Percentiles rank a stretch among this genome's conserved stretches.
phyloP scores from a whole-genome alignment of 805 yeast species.

The Saturnispora besseyi region DNA sequence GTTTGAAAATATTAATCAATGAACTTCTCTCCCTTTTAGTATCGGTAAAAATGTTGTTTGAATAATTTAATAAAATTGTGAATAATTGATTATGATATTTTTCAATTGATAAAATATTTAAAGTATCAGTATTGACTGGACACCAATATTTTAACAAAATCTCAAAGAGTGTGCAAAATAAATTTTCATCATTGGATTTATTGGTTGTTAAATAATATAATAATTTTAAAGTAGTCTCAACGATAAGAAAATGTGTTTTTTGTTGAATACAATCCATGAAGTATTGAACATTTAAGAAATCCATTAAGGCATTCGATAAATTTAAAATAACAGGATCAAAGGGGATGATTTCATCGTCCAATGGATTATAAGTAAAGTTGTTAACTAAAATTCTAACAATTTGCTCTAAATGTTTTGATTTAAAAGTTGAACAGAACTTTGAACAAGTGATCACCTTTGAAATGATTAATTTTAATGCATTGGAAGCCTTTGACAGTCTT shows the following conservation, averaged over 20 bases:
- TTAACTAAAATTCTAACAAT: slow-evolving; percentile 16
- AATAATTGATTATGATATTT: slow-evolving; percentile 10
- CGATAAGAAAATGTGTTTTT: slow-evolving; percentile 14
- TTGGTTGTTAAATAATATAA: slow-evolving; percentile 10
- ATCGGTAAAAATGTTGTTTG: slow-evolving; percentile 11
- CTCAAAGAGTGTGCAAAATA: slow-evolving; percentile 17
- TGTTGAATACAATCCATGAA: slow-evolving; percentile 22
- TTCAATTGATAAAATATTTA: not conserved
- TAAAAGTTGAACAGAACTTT: slow-evolving; percentile 12
- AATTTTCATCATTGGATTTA: slow-evolving; percentile 15
- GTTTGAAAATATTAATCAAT: slow-evolving; percentile 28
- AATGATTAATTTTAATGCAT: slow-evolving; percentile 15
- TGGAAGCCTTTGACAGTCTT: slow-evolving; percentile 19
- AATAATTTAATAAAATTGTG: slow-evolving; percentile 12
- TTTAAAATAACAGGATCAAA: slow-evolving; percentile 27
- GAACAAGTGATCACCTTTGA: slow-evolving; percentile 12
- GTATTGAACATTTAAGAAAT: slow-evolving; percentile 18
- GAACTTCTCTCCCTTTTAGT: slow-evolving; percentile 21
- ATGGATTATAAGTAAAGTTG: slow-evolving; percentile 13
- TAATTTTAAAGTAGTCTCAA: slow-evolving; percentile 13
- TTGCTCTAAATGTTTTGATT: slow-evolving; percentile 22
- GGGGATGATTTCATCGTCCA: slow-evolving; percentile 1
- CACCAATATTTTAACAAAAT: slow-evolving; percentile 14
- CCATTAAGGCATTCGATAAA: slow-evolving; percentile 22
- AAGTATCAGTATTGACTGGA: slow-evolving; percentile 15